phyloP scores from a whole-genome alignment of 2,329 filamentous ascomycete species.

The Colletotrichum zoysiae region DNA sequence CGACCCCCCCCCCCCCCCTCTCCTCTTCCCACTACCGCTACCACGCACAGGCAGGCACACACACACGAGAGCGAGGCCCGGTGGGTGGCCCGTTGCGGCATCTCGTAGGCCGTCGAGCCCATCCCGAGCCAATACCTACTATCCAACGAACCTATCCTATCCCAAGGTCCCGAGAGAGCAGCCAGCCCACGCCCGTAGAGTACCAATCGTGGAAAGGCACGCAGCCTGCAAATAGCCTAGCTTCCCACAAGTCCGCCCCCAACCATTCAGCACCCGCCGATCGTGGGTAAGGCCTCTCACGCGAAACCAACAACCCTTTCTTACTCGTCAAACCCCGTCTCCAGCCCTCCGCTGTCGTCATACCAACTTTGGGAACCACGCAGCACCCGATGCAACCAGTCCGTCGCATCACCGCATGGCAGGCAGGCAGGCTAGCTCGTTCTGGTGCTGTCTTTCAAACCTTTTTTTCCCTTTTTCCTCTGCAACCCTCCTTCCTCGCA shows the following conservation, averaged over 20 bases:
- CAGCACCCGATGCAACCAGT: not conserved
- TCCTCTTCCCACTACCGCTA: not conserved
- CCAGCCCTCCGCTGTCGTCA: not conserved
- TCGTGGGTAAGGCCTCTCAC: slow-evolving; percentile 39
- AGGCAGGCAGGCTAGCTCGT: not conserved
- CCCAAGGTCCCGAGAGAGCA: not conserved
- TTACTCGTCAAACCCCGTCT: not conserved
- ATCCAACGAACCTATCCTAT: not conserved
- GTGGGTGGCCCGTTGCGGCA: not conserved
- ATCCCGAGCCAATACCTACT: not conserved
- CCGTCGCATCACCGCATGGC: not conserved
- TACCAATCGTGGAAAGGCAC: not conserved
- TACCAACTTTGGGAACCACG: not conserved
- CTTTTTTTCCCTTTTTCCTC: not conserved
- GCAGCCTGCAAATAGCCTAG: not conserved
- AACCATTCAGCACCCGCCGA: slow-evolving; percentile 32
- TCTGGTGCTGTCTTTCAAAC: slow-evolving; percentile 3
- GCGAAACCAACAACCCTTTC: slow-evolving; percentile 26
- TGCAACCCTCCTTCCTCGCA: not conserved
- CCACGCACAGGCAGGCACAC: not conserved
- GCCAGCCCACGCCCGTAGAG: not conserved
- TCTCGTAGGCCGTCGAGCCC: not conserved
- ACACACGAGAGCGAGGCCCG: not conserved
- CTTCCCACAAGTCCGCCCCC: not conserved
- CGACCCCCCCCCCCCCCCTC: too few species aligned